A percentile compares a stretch with the other conserved stretches of the same genome.
phyloP scores from a whole-genome alignment of 179 eudicot species.

The Carnegiea gigantea region DNA sequence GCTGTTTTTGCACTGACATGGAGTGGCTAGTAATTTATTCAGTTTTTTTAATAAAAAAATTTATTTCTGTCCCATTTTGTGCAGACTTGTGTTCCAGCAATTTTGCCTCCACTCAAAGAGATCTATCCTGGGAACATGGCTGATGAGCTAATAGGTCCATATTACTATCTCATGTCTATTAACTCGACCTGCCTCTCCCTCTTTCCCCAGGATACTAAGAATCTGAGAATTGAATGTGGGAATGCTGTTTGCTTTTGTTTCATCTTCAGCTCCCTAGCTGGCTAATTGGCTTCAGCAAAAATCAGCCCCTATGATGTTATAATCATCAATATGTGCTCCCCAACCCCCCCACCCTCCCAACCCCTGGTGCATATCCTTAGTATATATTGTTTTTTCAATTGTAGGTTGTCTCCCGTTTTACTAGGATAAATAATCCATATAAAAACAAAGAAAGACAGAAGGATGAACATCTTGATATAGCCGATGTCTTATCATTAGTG shows the following conservation, averaged over 20 bases:
- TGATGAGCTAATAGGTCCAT: slow-evolving; percentile 74
- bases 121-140: slow-evolving; percentile 81
- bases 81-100: slow-evolving; percentile 91
- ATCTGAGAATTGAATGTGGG: background rate
- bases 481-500: too few relatives aligned
- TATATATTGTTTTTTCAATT: too few relatives aligned
- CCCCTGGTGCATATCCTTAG: too few relatives aligned
- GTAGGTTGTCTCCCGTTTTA: too few relatives aligned
- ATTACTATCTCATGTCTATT: slow-evolving; percentile 5
- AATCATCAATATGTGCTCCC: background rate
- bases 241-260: background rate
- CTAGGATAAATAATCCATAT: too few relatives aligned
- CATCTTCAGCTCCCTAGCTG: too few relatives aligned
- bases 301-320: background rate
- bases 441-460: too few relatives aligned
- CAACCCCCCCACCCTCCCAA: too few relatives aligned
- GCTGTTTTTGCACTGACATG: slow-evolving; percentile 4
- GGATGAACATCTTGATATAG: too few relatives aligned
- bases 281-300: background rate
- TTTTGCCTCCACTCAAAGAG: slow-evolving; percentile 87
- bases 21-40: background rate
- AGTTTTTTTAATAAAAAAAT: background rate
- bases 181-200: background rate
- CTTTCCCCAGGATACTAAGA: background rate
- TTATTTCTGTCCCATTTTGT: slow-evolving; percentile 21